phyloP scores from a whole-genome alignment of 768 basidiomycete genomes.

The Panellus pusillus region DNA sequence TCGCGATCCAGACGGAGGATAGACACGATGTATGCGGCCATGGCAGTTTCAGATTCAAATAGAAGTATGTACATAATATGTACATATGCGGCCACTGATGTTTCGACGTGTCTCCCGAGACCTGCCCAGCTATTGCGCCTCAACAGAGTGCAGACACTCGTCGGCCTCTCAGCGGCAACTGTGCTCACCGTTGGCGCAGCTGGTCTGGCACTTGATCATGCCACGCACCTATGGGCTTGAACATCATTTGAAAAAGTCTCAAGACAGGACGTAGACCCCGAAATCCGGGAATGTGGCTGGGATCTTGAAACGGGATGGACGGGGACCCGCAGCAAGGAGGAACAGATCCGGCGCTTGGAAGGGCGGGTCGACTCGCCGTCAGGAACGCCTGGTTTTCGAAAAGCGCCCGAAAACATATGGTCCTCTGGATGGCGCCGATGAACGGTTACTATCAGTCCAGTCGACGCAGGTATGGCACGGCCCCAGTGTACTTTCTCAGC shows the following conservation, averaged over 20 bases:
- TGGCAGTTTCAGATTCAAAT: too few relatives aligned
- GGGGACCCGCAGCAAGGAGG: constrained; percentile 52
- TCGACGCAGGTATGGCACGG: constrained; percentile 38
- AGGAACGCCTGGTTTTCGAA: constrained; percentile 73
- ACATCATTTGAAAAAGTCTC: constrained; percentile 47
- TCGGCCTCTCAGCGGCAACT: constrained; percentile 51
- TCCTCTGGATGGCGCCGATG: constrained; percentile 10
- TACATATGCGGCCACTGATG: too few relatives aligned
- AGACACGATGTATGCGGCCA: too few relatives aligned
- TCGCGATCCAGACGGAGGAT: background rate
- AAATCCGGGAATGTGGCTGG: constrained; percentile 66
- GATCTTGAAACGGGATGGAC: constrained; percentile 64
- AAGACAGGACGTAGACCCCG: constrained; percentile 39
- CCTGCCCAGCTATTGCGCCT: constrained; percentile 34
- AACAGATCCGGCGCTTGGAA: constrained; percentile 71
- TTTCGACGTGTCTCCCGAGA: constrained; percentile 18
- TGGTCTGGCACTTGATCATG: background rate
- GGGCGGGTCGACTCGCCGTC: constrained; percentile 57
- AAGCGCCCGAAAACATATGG: constrained; percentile 40
- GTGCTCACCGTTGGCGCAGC: constrained; percentile 33
- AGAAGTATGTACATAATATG: too few relatives aligned
- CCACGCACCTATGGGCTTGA: constrained; percentile 28
- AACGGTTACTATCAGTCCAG: constrained; percentile 37
- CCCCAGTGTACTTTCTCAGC: too few relatives aligned
- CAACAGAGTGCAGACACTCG: constrained; percentile 44